Base-by-base conservation (phyloP, 2,329 filamentous ascomycete species). In the Verticillium longisporum region DNA sequence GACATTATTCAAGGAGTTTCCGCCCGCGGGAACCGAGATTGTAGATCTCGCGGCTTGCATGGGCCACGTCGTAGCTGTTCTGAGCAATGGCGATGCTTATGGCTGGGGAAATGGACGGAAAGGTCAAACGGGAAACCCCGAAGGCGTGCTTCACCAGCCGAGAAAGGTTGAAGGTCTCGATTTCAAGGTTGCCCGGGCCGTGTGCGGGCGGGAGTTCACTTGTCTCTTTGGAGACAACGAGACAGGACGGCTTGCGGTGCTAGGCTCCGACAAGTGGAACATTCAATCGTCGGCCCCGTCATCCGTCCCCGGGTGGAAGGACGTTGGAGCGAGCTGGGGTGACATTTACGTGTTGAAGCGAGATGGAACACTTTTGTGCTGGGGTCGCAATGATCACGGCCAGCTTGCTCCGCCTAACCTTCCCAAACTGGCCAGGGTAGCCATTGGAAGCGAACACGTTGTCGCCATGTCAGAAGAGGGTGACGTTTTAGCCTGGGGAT, bases 21-120 rank as follows among this genome's bases (percentile, higher is more conserved):
- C 89, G 1, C 88, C 88, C 0, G 9, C 66, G 0, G 83, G 76
- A 0, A 81, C 81, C 0, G 74, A 78, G n/a, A 72, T 96, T 4
- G 74, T 84, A 1, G 83, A 88, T 61, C 70, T 97, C 32, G 79
- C 88, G 1, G 89, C 90, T 11, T 86, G 90, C 36, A 89, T 96
- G 79, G 86, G 86, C 26, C 95, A 99, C 70, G 86, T 87, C 0
- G 83, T 96, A 15, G 85, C 79, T 1, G 83, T 97, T 0, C 75
- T 96, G 3, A 83, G 83, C 54, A 88, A 89, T 70, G 94, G 93
- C 0, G 82, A 89, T 15, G 87, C 88, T 1, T 96, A 90, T 71
- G 93, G 92, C 2, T 98, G 94, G 94, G 95, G 95, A 0, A 91
- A 87, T 68, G 88, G 90, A 14, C 84, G 92, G 31, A 95, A 97